Base-by-base conservation (phyloP, 495 filamentous ascomycete genomes). In the Neurospora sp. region DNA sequence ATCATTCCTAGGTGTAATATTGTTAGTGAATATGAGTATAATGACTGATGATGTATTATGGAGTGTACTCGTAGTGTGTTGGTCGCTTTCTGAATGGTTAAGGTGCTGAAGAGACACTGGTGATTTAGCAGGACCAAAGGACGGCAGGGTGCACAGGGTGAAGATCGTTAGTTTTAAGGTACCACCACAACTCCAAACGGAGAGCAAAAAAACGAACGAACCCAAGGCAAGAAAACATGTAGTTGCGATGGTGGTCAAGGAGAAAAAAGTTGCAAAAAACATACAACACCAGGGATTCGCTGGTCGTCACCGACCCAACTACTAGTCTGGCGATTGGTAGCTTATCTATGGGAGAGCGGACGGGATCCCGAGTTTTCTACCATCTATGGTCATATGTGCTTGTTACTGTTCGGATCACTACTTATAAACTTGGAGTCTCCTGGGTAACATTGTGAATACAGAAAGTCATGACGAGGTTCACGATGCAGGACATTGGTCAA, bases 251-350 rank as follows among this genome's bases (percentile, higher is more conserved):
- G 1, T 41, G 40, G 40, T 6, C 14, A 41, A 6, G 40, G 40
- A 41, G 1, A 41, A 41, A 41, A 41, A 41, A 41, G 12, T 16
- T 41, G 39, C 38, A 35, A 35, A 35, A 35, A 35, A 35, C 31
- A 35, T 35, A 35, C 31, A 35, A 35, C 31, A 35, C 31, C 31
- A 35, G 31, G 31, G 31, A 35, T 35, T 83, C 81, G 68, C 76
- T 78, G 74, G 74, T 80, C 72, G 79, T 80, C 75, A 81, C 77
- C 81, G 78, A 84, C 82, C 82, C 81, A 81, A 83, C 79, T 85
- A 84, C 83, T 84, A 77, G 74, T 82, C 78, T 71, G 74, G 79
- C 79, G 31, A 35, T 35, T 35, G 31, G 31, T 35, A 69, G 35
- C 31, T 35, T 35, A 35, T 35, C 31, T 35, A 35, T 35, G 31